phyloP scores from a whole-genome alignment of 345 rosid species.

The Eucalyptus camaldulensis region DNA sequence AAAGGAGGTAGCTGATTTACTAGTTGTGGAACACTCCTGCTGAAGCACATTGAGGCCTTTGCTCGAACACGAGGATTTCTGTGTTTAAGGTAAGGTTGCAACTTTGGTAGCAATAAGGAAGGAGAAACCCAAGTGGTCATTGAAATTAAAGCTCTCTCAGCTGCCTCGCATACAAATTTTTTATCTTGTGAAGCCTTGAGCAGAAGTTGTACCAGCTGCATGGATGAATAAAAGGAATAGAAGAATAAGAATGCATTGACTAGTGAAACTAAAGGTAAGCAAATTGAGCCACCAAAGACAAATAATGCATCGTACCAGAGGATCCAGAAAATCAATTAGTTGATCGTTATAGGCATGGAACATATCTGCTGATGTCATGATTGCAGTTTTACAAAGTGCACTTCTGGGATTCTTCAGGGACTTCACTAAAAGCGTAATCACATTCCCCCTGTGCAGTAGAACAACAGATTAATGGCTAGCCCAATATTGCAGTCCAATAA shows the following conservation, averaged over 20 bases:
- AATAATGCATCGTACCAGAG: constrained; percentile 36
- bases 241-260: neutral
- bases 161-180: constrained; percentile 93
- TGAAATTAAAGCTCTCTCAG: constrained; percentile 69
- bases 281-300: neutral
- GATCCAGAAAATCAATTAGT: constrained; percentile 63
- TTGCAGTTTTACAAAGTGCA: constrained; percentile 91
- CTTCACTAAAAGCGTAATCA: constrained; percentile 69
- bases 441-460: constrained; percentile 40
- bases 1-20: constrained; percentile 18
- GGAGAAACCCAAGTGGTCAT: constrained; percentile 76
- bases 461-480: neutral
- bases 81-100: constrained; percentile 75
- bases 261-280: neutral
- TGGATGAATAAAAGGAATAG: neutral
- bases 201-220: constrained; percentile 87
- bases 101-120: constrained; percentile 41
- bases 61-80: constrained; percentile 91
- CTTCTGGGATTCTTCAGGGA: constrained; percentile 96
- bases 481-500: neutral
- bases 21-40: constrained; percentile 69
- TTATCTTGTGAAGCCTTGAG: constrained; percentile 97
- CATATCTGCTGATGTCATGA: constrained; percentile 84
- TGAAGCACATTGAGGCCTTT: constrained; percentile 80
- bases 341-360: constrained; percentile 57